Percentiles rank a stretch among this genome's conserved stretches.
phyloP scores from a whole-genome alignment of 345 rosid species.

The Citrus medica region DNA sequence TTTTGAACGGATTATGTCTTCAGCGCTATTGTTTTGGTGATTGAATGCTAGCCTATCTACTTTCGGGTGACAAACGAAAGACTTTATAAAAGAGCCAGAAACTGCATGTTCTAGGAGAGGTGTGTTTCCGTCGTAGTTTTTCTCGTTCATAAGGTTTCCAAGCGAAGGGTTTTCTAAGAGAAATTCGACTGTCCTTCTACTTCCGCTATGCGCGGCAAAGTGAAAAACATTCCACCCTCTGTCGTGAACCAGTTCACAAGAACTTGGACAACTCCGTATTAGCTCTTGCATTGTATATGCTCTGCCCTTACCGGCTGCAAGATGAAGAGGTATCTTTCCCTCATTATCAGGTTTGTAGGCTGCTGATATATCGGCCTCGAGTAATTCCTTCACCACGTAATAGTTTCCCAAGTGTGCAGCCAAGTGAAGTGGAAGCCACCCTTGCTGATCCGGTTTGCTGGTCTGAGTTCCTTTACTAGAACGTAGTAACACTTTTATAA shows the following conservation, averaged over 20 bases:
- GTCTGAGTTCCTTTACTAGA: not conserved
- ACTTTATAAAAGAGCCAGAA: not conserved
- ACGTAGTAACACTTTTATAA: not conserved
- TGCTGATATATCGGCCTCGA: not conserved
- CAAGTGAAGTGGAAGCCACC: constrained; percentile 20
- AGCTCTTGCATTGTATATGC: not conserved
- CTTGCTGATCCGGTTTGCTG: not conserved
- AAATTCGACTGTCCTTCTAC: not conserved
- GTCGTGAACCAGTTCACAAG: not conserved
- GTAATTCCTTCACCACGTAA: not conserved
- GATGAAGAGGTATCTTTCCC: not conserved
- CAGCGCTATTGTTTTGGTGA: not conserved
- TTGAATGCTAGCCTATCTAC: constrained; percentile 2
- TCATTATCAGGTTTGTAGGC: not conserved
- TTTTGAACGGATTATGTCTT: not conserved
- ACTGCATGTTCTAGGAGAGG: not conserved
- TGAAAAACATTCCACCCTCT: not conserved
- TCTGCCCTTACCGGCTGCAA: not conserved
- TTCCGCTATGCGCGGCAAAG: constrained; percentile 4
- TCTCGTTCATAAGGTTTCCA: not conserved
- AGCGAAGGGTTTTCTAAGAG: not conserved
- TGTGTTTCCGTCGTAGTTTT: not conserved
- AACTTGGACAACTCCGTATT: constrained; percentile 5
- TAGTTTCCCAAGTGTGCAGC: constrained; percentile 1
- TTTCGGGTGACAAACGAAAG: not conserved